phyloP scores from a whole-genome alignment of 768 basidiomycete species.

The Suillus subluteus region DNA sequence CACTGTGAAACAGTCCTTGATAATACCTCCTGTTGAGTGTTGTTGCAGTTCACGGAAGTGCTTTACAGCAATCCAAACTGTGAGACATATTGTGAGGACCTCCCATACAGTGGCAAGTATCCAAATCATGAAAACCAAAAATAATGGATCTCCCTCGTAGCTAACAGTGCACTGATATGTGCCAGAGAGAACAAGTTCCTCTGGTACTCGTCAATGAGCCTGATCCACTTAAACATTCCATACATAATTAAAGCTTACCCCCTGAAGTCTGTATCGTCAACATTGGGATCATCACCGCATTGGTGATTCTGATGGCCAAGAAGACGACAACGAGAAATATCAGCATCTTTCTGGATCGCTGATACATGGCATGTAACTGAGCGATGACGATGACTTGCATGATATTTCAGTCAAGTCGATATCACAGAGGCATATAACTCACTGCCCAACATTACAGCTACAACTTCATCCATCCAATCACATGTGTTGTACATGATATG shows the following conservation, averaged over 20 bases:
- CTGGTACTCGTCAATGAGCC: background rate
- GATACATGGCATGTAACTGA: background rate
- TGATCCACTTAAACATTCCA: no score
- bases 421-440: background rate
- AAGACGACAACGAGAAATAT: background rate
- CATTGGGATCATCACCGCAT: background rate
- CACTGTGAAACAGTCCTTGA: background rate
- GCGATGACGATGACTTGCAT: background rate
- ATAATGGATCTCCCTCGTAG: background rate
- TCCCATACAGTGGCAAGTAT: background rate
- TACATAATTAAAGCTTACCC: background rate
- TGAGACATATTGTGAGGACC: background rate
- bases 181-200: background rate
- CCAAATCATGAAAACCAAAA: background rate
- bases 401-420: background rate
- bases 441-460: rapidly evolving
- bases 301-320: background rate
- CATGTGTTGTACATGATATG: background rate
- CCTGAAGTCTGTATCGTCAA: background rate
- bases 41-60: background rate
- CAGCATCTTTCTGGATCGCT: background rate
- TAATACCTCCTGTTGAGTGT: background rate
- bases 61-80: background rate
- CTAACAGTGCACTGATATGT: background rate
- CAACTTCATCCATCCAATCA: background rate